These are phyloP conservation scores for Protomyces inouyei DNA, from an alignment of 1,139 yeast genomes.

Conservation along the genomic window DNA sequence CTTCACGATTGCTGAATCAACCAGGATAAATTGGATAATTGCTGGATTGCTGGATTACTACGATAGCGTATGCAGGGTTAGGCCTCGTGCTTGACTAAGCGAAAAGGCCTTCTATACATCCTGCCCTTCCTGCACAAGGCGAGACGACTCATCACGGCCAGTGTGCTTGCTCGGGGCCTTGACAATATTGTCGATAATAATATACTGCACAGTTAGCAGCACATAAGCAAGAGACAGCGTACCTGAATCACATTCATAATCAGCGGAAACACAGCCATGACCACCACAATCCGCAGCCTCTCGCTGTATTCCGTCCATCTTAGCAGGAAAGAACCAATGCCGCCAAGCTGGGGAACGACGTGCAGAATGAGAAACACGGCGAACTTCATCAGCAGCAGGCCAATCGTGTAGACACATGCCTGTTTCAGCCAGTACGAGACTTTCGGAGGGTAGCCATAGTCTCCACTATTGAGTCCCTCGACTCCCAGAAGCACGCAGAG, in stretches of 20 bases:
- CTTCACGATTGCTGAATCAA: no score
- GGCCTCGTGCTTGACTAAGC: background rate
- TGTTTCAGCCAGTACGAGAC: constrained; percentile 64
- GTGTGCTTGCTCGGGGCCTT: constrained; percentile 6
- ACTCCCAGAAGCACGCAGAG: constrained; percentile 50
- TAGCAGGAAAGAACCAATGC: constrained; percentile 56
- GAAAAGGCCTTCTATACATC: background rate
- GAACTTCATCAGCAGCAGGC: constrained; percentile 54
- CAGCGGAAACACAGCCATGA: constrained; percentile 75
- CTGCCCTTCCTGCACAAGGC: background rate
- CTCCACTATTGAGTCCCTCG: constrained; percentile 69
- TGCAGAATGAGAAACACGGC: constrained; percentile 54
- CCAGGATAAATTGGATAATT: no score
- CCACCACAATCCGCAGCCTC: constrained; percentile 74
- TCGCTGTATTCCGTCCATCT: constrained; percentile 81
- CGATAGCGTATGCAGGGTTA: background rate
- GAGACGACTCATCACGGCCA: background rate
- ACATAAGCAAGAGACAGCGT: background rate
- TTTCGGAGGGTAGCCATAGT: constrained; percentile 70
- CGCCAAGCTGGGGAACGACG: constrained; percentile 53
- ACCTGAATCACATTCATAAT: constrained; percentile 35
- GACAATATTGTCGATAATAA: constrained; percentile 80
- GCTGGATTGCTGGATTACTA: background rate
- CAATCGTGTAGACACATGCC: constrained; percentile 58
- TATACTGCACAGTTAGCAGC: constrained; percentile 63